These are phyloP conservation scores for Epichloe sylvatica DNA, from an alignment of 2,329 filamentous ascomycete genomes.

Conservation along the genomic window DNA sequence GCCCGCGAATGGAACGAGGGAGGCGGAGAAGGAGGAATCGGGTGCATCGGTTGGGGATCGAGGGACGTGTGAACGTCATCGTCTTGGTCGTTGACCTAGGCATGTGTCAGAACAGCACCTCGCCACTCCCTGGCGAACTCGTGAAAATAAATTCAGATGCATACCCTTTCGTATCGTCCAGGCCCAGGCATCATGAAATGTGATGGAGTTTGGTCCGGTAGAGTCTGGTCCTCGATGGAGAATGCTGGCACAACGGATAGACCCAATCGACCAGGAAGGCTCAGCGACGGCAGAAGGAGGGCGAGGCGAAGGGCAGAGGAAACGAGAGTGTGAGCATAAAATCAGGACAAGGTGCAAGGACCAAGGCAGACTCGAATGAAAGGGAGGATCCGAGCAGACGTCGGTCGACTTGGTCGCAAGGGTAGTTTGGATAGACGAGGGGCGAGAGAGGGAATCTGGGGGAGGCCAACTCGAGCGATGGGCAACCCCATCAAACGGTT, in stretches of 20 bases:
- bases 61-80: slow-evolving; percentile 18
- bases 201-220: neutral
- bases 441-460: too few species aligned
- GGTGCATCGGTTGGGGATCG: slow-evolving; percentile 18
- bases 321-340: neutral
- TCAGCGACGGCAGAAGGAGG: neutral
- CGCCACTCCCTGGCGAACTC: too few species aligned
- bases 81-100: slow-evolving; percentile 44
- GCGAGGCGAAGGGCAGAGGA: neutral
- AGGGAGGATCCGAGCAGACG: too few species aligned
- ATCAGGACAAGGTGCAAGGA: too few species aligned
- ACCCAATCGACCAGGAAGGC: neutral
- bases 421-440: too few species aligned
- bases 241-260: neutral
- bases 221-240: neutral
- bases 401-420: too few species aligned
- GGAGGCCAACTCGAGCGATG: too few species aligned
- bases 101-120: neutral
- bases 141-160: slow-evolving; percentile 9
- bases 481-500: too few species aligned
- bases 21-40: slow-evolving; percentile 46
- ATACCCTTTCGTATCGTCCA: slow-evolving; percentile 40
- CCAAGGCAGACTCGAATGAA: too few species aligned
- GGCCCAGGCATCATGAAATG: slow-evolving; percentile 33
- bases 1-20: slow-evolving; percentile 83